Conservation (phyloP, 73 alveolate genomes). For the Paramecium sexaurelia region DNA sequence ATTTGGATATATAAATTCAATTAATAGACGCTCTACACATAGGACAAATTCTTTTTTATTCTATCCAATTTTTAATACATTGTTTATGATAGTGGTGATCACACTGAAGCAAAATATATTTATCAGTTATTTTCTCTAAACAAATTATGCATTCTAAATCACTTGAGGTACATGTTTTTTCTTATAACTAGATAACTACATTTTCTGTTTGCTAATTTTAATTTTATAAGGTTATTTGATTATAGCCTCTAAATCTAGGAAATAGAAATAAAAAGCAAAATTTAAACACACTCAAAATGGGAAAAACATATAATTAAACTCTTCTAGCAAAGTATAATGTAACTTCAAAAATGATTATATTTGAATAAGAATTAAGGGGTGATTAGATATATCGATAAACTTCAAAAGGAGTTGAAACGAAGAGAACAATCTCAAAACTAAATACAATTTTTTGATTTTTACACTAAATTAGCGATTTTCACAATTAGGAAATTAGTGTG, state of each 20-base stretch:
- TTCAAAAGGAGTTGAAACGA: background rate
- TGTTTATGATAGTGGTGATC: slow-evolving; percentile 61
- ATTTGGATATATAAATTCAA: background rate
- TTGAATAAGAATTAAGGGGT: background rate
- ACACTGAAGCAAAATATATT: slow-evolving; percentile 32
- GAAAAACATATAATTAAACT: background rate
- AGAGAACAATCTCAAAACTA: background rate
- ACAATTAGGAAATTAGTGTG: background rate
- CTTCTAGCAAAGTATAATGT: background rate
- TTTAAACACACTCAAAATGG: background rate
- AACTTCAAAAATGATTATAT: background rate
- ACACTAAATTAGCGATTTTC: background rate
- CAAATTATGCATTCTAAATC: slow-evolving; percentile 51
- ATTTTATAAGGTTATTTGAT: background rate
- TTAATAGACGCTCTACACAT: slow-evolving; percentile 30
- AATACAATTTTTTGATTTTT: background rate
- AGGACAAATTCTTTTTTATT: slow-evolving; percentile 15
- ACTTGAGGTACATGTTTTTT: background rate
- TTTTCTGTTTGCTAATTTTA: background rate
- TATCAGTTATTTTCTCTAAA: slow-evolving; percentile 30
- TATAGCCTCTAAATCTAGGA: background rate
- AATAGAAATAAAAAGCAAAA: background rate
- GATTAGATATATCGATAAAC: background rate
- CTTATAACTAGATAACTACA: background rate
- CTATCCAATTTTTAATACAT: slow-evolving; percentile 61